A percentile compares a stretch with the other conserved stretches of the same genome.
Evolutionary conservation across 179 eudicot species (phyloP).

Genomic region (Camellia oleifera): DNA sequence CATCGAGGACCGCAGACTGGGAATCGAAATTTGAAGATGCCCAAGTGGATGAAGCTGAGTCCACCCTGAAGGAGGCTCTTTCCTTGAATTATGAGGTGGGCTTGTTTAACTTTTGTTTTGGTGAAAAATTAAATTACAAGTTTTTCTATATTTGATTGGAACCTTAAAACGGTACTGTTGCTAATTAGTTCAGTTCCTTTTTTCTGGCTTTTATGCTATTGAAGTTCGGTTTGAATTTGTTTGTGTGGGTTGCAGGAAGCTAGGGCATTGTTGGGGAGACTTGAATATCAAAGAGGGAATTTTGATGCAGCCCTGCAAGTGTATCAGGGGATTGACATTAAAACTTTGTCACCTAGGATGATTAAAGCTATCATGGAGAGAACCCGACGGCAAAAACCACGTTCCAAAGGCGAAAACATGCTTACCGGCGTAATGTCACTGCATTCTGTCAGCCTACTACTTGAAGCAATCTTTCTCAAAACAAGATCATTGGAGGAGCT

Average conservation of each 20-base stretch:
- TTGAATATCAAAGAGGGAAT: constrained; percentile 89
- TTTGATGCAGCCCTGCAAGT: constrained; percentile 90
- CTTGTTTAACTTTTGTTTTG: background rate
- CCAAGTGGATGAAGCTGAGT: constrained; percentile 95
- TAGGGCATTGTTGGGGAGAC: constrained; percentile 92
- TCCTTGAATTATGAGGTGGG: constrained; percentile 90
- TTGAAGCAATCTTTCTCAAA: constrained; percentile 85
- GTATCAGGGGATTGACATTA: constrained; percentile 85
- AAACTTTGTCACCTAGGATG: constrained; percentile 45
- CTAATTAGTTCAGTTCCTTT: background rate
- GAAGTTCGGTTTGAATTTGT: background rate
- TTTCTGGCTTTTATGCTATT: background rate
- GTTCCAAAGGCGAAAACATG: constrained; percentile 45
- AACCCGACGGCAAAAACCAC: constrained; percentile 43
- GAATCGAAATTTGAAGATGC: constrained; percentile 80
- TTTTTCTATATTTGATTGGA: no score
- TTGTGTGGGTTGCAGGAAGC: constrained; percentile 60
- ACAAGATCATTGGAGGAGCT: constrained; percentile 73
- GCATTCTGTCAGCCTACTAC: constrained; percentile 87
- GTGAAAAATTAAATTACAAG: no score
- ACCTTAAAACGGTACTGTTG: no score
- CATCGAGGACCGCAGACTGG: constrained; percentile 69
- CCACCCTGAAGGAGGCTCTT: constrained; percentile 92
- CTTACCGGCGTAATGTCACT: constrained; percentile 65
- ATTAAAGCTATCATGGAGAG: constrained; percentile 54